A percentile compares a stretch with the other conserved stretches of the same genome.
These are phyloP conservation scores for Seiridium unicorne DNA, from an alignment of 2,329 filamentous ascomycete species.

Conservation along the genomic window DNA sequence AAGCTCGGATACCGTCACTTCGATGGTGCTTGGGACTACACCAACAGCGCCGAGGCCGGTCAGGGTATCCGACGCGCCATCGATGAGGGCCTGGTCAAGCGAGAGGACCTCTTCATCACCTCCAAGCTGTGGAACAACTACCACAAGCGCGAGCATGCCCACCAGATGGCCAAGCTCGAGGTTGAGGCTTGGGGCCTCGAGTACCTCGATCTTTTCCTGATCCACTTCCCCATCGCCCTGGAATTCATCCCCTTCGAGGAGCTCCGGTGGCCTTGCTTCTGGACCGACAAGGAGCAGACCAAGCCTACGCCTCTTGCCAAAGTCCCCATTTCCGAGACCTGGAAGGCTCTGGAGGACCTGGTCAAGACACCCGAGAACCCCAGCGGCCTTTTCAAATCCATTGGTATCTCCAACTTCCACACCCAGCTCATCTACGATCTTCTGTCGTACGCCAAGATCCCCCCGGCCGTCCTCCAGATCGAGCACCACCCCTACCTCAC, in stretches of 20 bases:
- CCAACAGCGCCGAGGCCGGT: conserved; percentile 66
- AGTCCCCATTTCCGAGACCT: conserved; percentile 77
- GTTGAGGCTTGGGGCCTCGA: conserved; percentile 62
- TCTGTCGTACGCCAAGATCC: conserved; percentile 72
- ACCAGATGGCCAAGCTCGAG: conserved; percentile 58
- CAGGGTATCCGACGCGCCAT: conserved; percentile 58
- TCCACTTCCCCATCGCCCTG: conserved; percentile 57
- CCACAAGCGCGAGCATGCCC: conserved; percentile 61
- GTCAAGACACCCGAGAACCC: conserved; percentile 54
- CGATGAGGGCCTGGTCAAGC: conserved; percentile 58
- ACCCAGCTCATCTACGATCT: conserved; percentile 74
- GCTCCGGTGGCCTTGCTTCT: conserved; percentile 36
- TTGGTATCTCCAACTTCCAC: conserved; percentile 84
- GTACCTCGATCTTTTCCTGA: conserved; percentile 69
- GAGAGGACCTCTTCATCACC: conserved; percentile 64
- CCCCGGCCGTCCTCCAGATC: conserved; percentile 76
- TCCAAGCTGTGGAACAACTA: conserved; percentile 68
- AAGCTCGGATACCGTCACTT: conserved; percentile 53
- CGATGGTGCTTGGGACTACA: conserved; percentile 56
- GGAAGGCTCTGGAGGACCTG: conserved; percentile 75
- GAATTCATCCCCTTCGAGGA: conserved; percentile 41
- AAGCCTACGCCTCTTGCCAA: conserved; percentile 51
- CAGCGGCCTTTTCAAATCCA: conserved; percentile 66
- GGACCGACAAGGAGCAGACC: conserved; percentile 41
- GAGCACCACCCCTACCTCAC: conserved; percentile 82